Evolutionary conservation across 495 filamentous ascomycete species (phyloP).

Genomic region (Jackrogersella multiformis): DNA sequence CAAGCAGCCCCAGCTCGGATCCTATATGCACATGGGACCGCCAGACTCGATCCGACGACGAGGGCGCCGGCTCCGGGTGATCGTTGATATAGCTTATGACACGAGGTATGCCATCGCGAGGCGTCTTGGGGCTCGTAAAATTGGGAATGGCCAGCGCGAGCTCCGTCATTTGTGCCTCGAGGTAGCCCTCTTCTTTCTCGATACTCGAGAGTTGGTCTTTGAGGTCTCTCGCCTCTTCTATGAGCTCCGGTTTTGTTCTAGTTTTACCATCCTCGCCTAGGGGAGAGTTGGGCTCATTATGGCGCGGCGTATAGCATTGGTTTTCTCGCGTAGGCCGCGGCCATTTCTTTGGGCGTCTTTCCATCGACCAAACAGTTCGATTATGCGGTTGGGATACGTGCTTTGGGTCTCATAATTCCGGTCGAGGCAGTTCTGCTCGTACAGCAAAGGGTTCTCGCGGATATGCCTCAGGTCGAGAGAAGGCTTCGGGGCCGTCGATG

Average conservation of each 20-base stretch:
- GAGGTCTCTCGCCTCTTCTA: slow-evolving; percentile 72
- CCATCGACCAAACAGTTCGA: slow-evolving; percentile 73
- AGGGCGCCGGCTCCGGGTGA: slow-evolving; percentile 64
- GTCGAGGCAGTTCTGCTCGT: slow-evolving; percentile 82
- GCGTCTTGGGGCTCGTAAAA: slow-evolving; percentile 78
- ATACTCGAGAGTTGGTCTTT: slow-evolving; percentile 72
- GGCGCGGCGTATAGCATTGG: slow-evolving; percentile 62
- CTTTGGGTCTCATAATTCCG: slow-evolving; percentile 81
- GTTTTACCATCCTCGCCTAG: slow-evolving; percentile 49
- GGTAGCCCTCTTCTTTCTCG: slow-evolving; percentile 64
- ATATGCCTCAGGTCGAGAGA: slow-evolving; percentile 87
- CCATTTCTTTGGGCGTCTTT: slow-evolving; percentile 62
- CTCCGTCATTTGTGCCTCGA: slow-evolving; percentile 72
- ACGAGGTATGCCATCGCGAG: slow-evolving; percentile 67
- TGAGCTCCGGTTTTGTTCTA: slow-evolving; percentile 57
- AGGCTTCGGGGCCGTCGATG: slow-evolving; percentile 82
- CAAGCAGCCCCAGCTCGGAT: slow-evolving; percentile 77
- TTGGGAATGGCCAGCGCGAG: slow-evolving; percentile 88
- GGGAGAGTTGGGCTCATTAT: slow-evolving; percentile 57
- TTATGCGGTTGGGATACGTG: slow-evolving; percentile 72
- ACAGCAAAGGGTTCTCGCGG: slow-evolving; percentile 78
- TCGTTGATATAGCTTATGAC: slow-evolving; percentile 77
- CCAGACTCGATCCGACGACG: slow-evolving; percentile 61
- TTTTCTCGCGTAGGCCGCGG: slow-evolving; percentile 65
- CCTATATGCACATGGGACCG: slow-evolving; percentile 87